A percentile compares a stretch with the other conserved stretches of the same genome.
Conservation (phyloP, 345 rosid genomes). For the Ceriops decandra region DNA sequence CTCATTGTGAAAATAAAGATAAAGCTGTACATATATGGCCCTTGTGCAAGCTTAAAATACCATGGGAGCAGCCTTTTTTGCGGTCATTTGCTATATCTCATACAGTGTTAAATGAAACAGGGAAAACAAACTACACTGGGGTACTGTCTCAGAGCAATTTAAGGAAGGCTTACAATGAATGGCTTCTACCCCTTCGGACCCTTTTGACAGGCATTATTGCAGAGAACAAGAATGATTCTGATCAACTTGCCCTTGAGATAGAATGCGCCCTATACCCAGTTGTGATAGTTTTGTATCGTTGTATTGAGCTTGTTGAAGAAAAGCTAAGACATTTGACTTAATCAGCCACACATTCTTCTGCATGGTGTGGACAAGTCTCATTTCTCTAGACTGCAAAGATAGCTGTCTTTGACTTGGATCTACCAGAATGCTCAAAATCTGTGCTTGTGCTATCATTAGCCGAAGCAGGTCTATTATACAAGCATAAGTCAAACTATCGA, state of each 20-base stretch:
- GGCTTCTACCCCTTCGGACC: slow-evolving; percentile 81
- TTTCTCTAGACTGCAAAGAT: background rate
- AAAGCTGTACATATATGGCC: too few species aligned
- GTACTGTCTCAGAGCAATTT: slow-evolving; percentile 52
- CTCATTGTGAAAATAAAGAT: too few species aligned
- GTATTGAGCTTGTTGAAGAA: slow-evolving; percentile 86
- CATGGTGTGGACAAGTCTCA: background rate
- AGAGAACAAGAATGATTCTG: slow-evolving; percentile 42
- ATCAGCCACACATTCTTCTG: background rate
- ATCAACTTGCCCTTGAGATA: slow-evolving; percentile 29
- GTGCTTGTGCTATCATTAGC: too few species aligned
- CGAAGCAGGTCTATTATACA: too few species aligned
- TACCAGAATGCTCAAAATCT: too few species aligned
- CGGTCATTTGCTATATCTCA: background rate
- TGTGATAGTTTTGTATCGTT: slow-evolving; percentile 66
- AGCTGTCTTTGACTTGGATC: too few species aligned
- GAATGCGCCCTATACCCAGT: slow-evolving; percentile 54
- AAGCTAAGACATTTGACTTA: slow-evolving; percentile 29
- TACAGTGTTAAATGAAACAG: slow-evolving; percentile 30
- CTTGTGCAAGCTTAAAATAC: too few species aligned
- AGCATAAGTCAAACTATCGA: too few species aligned
- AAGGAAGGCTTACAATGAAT: slow-evolving; percentile 57
- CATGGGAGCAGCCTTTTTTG: too few species aligned
- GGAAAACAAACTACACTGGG: slow-evolving; percentile 43
- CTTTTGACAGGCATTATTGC: slow-evolving; percentile 45